These are phyloP conservation scores for Lolium rigidum DNA, from an alignment of 176 grass and related monocot species.

Conservation along the genomic window DNA sequence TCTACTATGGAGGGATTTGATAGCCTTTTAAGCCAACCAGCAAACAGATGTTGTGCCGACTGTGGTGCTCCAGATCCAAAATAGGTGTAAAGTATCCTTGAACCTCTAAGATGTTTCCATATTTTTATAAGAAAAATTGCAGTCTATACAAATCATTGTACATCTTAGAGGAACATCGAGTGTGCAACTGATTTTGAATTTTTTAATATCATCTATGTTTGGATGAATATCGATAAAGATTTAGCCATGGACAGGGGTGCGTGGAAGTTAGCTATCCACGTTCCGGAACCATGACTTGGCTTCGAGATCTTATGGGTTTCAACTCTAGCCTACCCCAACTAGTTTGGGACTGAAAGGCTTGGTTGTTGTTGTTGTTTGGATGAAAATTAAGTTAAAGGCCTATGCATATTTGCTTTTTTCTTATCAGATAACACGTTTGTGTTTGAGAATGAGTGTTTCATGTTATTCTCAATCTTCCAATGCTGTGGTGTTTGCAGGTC, in stretches of 20 bases:
- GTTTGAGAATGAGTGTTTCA: conserved; percentile 16
- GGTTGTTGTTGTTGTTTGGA: too few relatives aligned
- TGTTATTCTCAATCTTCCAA: conserved; percentile 24
- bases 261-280: too few relatives aligned
- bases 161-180: not conserved
- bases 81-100: conserved; percentile 82
- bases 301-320: too few relatives aligned
- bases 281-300: too few relatives aligned
- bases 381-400: not conserved
- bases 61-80: conserved; percentile 86
- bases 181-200: not conserved
- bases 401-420: conserved; percentile 5
- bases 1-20: conserved; percentile 59
- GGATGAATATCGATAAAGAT: too few relatives aligned
- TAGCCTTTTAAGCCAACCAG: conserved; percentile 64
- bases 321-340: too few relatives aligned
- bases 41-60: conserved; percentile 77
- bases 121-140: not conserved
- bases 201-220: not conserved
- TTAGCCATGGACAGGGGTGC: too few relatives aligned
- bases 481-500: not conserved
- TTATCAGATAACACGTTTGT: not conserved
- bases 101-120: not conserved
- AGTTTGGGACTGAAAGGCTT: too few relatives aligned
- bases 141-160: not conserved